Base-by-base conservation (phyloP, 2,329 filamentous ascomycete genomes). In the Exserohilum turcica region DNA sequence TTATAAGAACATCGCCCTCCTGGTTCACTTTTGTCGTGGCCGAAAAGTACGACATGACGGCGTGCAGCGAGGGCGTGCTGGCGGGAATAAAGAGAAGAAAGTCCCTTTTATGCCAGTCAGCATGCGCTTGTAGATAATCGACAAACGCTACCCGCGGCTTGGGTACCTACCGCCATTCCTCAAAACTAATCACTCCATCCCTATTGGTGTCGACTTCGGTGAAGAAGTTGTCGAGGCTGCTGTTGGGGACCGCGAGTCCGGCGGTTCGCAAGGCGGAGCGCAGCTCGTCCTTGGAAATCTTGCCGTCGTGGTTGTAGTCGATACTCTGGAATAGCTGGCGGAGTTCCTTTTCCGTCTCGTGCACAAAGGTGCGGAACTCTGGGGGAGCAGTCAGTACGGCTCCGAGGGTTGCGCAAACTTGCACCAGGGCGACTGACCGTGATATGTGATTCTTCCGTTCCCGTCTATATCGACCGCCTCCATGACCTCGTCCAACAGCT, bases 331-430 rank as follows among this genome's bases (percentile, higher is more conserved):
- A 99, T 18, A 99, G 84, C 48, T 83, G 75, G 74, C 85, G 87
- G 10, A 99, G 84, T 74, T 97, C 88, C 55, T 84, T 84, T 75
- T 99, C 94, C 36, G 94, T 92, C 54, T 90, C 84, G 67, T 92
- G 85, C 70, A 97, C 91, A 70, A 97, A 97, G 36, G 81, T 82
- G 60, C 87, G 88, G 71, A 99, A 99, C 79, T 99, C 94, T 94
- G 9, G 10, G 12, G 28, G 35, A 32, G 3, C 32, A 16, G 54
- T 72, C 52, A 73, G 66, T 52, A 43, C 10, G 19, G 6, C 3
- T 21, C n/a, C 7, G 9, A 24, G 12, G 31, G 16, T 42, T 55
- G 55, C 3, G 43, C 10, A 21, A 33, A 36, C 3, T 4, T 2
- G 6, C 7, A 18, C 8, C 48, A 16, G 28, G 19, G 3, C 27